Base-by-base conservation (phyloP, 2,329 filamentous ascomycete species). In the Cercospora sp. region DNA sequence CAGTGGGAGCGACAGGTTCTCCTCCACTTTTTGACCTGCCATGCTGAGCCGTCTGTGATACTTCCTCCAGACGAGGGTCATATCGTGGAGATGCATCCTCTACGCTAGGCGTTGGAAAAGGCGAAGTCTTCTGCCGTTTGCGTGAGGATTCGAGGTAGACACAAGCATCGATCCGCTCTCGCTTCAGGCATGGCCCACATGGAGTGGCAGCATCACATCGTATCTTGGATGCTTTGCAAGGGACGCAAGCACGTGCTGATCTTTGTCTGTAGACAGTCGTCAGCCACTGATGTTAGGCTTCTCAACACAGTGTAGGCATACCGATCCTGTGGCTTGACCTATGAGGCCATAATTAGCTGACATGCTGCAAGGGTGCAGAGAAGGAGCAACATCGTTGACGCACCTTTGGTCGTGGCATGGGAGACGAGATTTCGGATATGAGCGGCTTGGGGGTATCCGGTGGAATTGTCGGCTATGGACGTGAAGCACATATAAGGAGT, bases 151-250 rank as follows among this genome's bases (percentile, higher is more conserved):
- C 70, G 26, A 71, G 42, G 33, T 72, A 73, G 23, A 70, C 62
- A 51, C 70, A 73, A 6, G 68, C 67, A 61, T 65, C 64, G 23
- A 64, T 67, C 13, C 71, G 71, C 53, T 71, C 69, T 10, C 69
- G 69, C 42, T 69, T 70, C 13, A 66, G 53, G 61, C 72, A 73
- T 55, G 68, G 67, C 12, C 68, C 71, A 68, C 72, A 73, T 58
- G 71, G 71, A 28, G 51, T 65, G 28, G 45, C 69, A 51, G 72
- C 70, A 69, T 72, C 69, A 60, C 71, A 73, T 23, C 72, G 64
- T 12, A 73, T 70, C 67, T 73, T 73, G 26, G 69, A 72, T 18
- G 69, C 69, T 69, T 72, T 73, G 68, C 71, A 72, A 16, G 72
- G 69, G 28, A 70, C 60, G 42, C 69, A 74, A 63, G 71, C 68